A percentile compares a stretch with the other conserved stretches of the same genome.
These are phyloP conservation scores for Fusarium subtropicale DNA, from an alignment of 2,329 filamentous ascomycete genomes.

Conservation along the genomic window DNA sequence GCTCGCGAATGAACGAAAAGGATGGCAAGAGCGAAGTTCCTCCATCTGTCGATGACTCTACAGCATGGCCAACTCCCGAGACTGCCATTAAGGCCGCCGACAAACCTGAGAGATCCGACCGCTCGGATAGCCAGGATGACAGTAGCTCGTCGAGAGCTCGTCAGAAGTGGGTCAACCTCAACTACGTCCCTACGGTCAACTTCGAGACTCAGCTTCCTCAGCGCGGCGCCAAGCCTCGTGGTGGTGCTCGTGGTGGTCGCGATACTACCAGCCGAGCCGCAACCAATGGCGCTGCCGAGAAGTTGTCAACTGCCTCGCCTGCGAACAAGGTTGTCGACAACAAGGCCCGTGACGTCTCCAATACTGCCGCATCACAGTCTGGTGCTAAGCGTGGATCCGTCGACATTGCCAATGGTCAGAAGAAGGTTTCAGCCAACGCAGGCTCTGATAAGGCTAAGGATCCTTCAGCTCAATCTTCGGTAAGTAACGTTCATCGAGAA, in stretches of 20 bases:
- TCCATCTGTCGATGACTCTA: slow-evolving; percentile 79
- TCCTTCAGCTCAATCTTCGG: slow-evolving; percentile 49
- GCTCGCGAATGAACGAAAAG: slow-evolving; percentile 59
- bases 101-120: slow-evolving; percentile 69
- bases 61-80: slow-evolving; percentile 92
- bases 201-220: slow-evolving; percentile 85
- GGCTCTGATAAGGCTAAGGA: slow-evolving; percentile 58
- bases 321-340: slow-evolving; percentile 51
- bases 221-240: slow-evolving; percentile 63
- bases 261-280: slow-evolving; percentile 54
- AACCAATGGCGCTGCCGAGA: slow-evolving; percentile 53
- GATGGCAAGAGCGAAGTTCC: slow-evolving; percentile 53
- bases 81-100: slow-evolving; percentile 72
- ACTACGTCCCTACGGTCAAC: slow-evolving; percentile 84
- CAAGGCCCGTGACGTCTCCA: slow-evolving; percentile 54
- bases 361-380: slow-evolving; percentile 54
- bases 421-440: slow-evolving; percentile 56
- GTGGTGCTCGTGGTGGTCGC: slow-evolving; percentile 58
- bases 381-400: slow-evolving; percentile 59
- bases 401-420: slow-evolving; percentile 56
- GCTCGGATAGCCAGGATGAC: slow-evolving; percentile 69
- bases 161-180: slow-evolving; percentile 85
- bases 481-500: slow-evolving; percentile 51
- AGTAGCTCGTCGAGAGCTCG: slow-evolving; percentile 58
- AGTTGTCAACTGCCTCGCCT: slow-evolving; percentile 48